Conservation (phyloP, 192 early-diverging fungal genomes). For the Geosiphon pyriformis region DNA sequence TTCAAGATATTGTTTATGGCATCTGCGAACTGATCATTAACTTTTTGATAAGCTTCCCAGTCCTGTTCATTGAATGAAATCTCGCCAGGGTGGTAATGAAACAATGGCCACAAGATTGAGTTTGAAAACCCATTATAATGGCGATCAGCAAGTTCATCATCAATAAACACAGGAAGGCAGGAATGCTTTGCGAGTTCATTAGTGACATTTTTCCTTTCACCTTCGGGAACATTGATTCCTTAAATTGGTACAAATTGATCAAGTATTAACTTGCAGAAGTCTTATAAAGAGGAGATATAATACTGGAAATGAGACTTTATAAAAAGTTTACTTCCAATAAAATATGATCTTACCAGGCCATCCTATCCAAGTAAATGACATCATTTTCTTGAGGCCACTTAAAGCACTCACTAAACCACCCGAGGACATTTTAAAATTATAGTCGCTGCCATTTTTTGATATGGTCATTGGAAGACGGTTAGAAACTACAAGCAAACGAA, state of each 20-base stretch:
- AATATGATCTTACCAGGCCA: conserved; percentile 84
- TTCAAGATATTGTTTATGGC: conserved; percentile 76
- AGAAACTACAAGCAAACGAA: conserved; percentile 77
- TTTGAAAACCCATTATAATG: conserved; percentile 99
- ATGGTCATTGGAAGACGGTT: conserved; percentile 96
- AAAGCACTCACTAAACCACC: conserved; percentile 96
- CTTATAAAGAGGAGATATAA: too few relatives aligned
- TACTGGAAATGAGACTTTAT: too few relatives aligned
- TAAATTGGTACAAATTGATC: too few relatives aligned
- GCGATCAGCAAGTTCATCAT: conserved; percentile 86
- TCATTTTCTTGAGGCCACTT: conserved; percentile 88
- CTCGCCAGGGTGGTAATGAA: conserved; percentile 99
- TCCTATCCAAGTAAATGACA: conserved; percentile 98
- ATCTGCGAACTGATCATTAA: conserved; percentile 93
- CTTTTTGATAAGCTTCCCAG: conserved; percentile 93
- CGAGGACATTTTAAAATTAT: conserved; percentile 76
- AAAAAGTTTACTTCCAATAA: too few relatives aligned
- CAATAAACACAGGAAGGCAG: conserved; percentile 90
- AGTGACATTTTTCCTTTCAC: conserved; percentile 67
- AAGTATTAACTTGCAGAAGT: too few relatives aligned
- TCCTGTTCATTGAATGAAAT: conserved; percentile 91
- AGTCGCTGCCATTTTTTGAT: conserved; percentile 48
- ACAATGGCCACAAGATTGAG: conserved; percentile 97
- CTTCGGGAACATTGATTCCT: conserved; percentile 79
- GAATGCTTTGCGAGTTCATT: conserved; percentile 73